phyloP scores from a whole-genome alignment of 495 filamentous ascomycete genomes.

The Tuber aestivum region DNA sequence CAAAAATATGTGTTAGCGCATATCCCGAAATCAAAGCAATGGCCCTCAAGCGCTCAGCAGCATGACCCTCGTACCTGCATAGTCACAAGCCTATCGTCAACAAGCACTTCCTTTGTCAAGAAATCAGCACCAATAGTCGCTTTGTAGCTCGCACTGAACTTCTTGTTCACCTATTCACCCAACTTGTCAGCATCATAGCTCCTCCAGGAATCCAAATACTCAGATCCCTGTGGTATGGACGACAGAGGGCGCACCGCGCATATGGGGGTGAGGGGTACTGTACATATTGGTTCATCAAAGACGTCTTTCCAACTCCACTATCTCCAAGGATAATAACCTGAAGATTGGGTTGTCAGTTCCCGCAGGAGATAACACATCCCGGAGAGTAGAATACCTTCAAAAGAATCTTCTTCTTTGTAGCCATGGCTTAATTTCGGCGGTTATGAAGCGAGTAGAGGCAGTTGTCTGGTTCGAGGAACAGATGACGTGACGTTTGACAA shows the following conservation, averaged over 20 bases:
- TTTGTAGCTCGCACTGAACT: slow-evolving; percentile 99
- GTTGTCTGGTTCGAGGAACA: background rate
- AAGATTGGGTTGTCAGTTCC: slow-evolving; percentile 37
- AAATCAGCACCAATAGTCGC: slow-evolving; percentile 99
- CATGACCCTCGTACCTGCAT: slow-evolving; percentile 71
- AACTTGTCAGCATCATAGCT: background rate
- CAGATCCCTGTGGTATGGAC: background rate
- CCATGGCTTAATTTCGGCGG: slow-evolving; percentile 51
- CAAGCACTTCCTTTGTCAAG: slow-evolving; percentile 93
- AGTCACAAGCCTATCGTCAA: slow-evolving; percentile 93
- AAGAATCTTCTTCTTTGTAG: slow-evolving; percentile 93
- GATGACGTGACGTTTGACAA: slow-evolving; percentile 1
- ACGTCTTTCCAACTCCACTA: slow-evolving; percentile 97
- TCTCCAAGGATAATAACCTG: slow-evolving; percentile 98
- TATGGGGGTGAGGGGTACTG: slow-evolving; percentile 15
- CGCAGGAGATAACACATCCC: background rate
- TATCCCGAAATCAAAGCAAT: slow-evolving; percentile 11
- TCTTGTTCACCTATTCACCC: slow-evolving; percentile 85
- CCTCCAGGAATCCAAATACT: background rate
- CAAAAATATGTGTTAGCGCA: slow-evolving; percentile 6
- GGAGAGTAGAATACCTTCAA: slow-evolving; percentile 64
- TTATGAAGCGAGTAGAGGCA: background rate
- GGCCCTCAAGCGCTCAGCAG: background rate
- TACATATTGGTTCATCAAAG: slow-evolving; percentile 99
- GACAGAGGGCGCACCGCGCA: background rate